Evolutionary conservation across 2,329 filamentous ascomycete genomes (phyloP), one percentile per base, ranked within the genome.

Genomic region (Botrytis sinoallii): DNA sequence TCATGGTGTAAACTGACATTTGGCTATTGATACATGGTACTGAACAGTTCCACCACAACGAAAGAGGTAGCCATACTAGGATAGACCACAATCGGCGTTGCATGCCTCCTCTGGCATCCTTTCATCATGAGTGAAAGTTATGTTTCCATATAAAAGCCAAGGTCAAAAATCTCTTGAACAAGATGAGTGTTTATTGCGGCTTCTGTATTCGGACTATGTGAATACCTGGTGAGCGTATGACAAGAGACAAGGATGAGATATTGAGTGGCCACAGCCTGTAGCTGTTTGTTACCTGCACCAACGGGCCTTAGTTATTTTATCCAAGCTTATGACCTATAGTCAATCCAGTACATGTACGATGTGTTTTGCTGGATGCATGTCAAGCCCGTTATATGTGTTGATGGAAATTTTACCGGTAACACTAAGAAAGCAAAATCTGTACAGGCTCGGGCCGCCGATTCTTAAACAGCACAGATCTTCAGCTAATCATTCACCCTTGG

Each of bases 401-500:
- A 55, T 57, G 29, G 65, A 57, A 20, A 40, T 68, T 48, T 22
- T 5, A 29, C 8, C 57, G 25, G 22, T 35, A 55, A 22, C 40
- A 67, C 65, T 18, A 32, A 69, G n/a, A 16, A 16, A 57, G 16
- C 4, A 32, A 57, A 44, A 22, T 32, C 35, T 32, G 2, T 38
- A 16, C 48, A 57, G 66, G 48, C 48, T 32, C n/a, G 35, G 66
- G 38, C 38, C 35, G 66, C 48, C 8, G 25, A 32, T 59, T 44
- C 20, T 32, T 57, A n/a, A 42, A 32, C 48, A 42, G 35, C 25
- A 57, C 35, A 55, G 48, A 68, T 68, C 48, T 57, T 68, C 35
- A 68, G 35, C 48, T 68, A 68, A 68, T 68, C 16, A 42, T 68
- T 57, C 32, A 55, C 14, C 64, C 46, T 55, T 57, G 29, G 46